Conservation (phyloP, 2,329 filamentous ascomycete species). For the Purpureocillium lavendulum region DNA sequence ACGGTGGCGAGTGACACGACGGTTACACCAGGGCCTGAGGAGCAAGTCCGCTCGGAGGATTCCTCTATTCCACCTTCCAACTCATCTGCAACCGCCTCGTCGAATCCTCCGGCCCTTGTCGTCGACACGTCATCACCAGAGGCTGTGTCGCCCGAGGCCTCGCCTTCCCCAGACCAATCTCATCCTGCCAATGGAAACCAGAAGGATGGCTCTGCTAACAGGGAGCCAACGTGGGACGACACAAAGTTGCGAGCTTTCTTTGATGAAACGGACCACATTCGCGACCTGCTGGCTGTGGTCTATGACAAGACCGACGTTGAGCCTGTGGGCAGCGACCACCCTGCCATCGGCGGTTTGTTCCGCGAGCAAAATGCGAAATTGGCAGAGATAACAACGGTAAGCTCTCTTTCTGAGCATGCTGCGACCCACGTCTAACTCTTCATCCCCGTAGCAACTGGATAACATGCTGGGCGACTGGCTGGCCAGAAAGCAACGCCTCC, state of each 20-base stretch:
- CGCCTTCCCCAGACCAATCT: constrained; percentile 54
- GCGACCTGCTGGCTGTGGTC: constrained; percentile 83
- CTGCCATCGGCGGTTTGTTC: constrained; percentile 72
- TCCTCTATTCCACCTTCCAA: constrained; percentile 10
- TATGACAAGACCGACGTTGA: constrained; percentile 83
- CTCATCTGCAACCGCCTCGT: constrained; percentile 22
- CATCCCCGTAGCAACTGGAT: constrained; percentile 59
- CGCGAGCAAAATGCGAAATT: constrained; percentile 79
- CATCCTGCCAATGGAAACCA: constrained; percentile 33
- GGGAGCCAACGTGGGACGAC: constrained; percentile 69
- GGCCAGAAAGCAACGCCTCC: constrained; percentile 56
- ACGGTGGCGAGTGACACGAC: constrained; percentile 24
- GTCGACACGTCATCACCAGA: constrained; percentile 66
- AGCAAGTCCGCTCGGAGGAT: constrained; percentile 4
- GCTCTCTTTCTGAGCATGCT: constrained; percentile 13
- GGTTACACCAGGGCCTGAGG: constrained; percentile 12
- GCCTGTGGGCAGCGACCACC: constrained; percentile 76
- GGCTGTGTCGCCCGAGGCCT: constrained; percentile 53
- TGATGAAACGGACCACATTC: constrained; percentile 80
- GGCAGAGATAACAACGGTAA: constrained; percentile 73
- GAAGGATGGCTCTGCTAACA: constrained; percentile 27
- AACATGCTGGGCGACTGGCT: constrained; percentile 79
- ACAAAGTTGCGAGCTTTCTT: constrained; percentile 79
- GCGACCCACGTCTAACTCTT: constrained; percentile 9
- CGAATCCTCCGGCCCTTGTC: constrained; percentile 57